These are phyloP conservation scores for Cytospora leucostoma DNA, from an alignment of 2,329 filamentous ascomycete species.

Conservation along the genomic window DNA sequence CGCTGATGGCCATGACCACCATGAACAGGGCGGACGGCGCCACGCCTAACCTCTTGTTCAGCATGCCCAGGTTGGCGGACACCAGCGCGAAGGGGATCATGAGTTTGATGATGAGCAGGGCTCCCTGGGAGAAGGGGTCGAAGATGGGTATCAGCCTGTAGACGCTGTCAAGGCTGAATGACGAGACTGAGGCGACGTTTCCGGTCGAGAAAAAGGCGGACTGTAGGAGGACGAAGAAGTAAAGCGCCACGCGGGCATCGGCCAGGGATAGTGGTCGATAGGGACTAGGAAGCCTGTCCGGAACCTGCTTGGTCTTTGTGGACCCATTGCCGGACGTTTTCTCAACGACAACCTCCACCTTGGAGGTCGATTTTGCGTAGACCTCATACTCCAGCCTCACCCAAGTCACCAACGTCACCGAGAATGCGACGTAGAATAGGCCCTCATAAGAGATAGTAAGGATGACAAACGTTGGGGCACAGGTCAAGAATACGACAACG, in stretches of 20 bases:
- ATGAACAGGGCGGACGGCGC: slow-evolving; percentile 91
- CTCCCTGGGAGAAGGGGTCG: slow-evolving; percentile 88
- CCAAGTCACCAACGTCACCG: slow-evolving; percentile 80
- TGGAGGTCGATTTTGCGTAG: slow-evolving; percentile 47
- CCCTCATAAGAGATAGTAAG: slow-evolving; percentile 97
- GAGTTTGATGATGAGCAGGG: slow-evolving; percentile 83
- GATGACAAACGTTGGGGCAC: slow-evolving; percentile 91
- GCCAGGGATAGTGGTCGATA: slow-evolving; percentile 72
- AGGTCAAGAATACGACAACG: slow-evolving; percentile 86
- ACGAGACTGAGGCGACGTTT: slow-evolving; percentile 90
- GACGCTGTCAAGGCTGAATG: slow-evolving; percentile 91
- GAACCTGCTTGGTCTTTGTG: slow-evolving; percentile 19
- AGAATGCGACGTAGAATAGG: slow-evolving; percentile 91
- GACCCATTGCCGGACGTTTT: slow-evolving; percentile 11
- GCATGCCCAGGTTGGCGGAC: slow-evolving; percentile 88
- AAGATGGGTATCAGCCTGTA: slow-evolving; percentile 86
- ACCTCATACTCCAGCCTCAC: slow-evolving; percentile 86
- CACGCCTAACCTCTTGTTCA: slow-evolving; percentile 82
- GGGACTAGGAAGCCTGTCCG: slow-evolving; percentile 30
- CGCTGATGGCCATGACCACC: slow-evolving; percentile 87
- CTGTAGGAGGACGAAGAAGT: slow-evolving; percentile 93
- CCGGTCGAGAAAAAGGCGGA: slow-evolving; percentile 96
- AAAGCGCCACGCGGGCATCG: slow-evolving; percentile 87
- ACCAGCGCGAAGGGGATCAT: slow-evolving; percentile 92
- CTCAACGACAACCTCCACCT: slow-evolving; percentile 20